phyloP scores from a whole-genome alignment of 495 filamentous ascomycete species.

The Xylaria acuta region DNA sequence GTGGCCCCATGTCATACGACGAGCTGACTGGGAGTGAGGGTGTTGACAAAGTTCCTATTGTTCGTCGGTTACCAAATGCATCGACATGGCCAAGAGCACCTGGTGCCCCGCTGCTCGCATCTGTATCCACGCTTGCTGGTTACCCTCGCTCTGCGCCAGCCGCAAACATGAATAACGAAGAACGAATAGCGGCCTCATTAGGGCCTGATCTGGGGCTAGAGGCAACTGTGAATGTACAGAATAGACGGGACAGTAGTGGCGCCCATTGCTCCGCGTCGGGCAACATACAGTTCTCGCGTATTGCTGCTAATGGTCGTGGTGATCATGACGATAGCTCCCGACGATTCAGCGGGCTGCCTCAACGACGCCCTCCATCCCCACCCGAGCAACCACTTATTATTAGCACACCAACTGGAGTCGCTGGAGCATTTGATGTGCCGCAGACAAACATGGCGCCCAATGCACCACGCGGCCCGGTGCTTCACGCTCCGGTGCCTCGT shows the following conservation, averaged over 20 bases:
- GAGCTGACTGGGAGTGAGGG: conserved; percentile 25
- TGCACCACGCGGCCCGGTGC: conserved; percentile 40
- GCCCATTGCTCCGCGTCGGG: conserved; percentile 41
- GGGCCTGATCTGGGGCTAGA: conserved; percentile 41
- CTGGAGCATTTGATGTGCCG: conserved; percentile 49
- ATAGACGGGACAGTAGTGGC: conserved; percentile 30
- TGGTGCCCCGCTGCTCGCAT: conserved; percentile 24
- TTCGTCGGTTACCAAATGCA: conserved; percentile 46
- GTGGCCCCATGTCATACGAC: conserved; percentile 29
- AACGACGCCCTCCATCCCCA: conserved; percentile 34
- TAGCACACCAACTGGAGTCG: conserved; percentile 54
- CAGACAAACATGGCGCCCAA: conserved; percentile 35
- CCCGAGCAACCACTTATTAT: conserved; percentile 56
- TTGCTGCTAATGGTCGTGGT: conserved; percentile 35
- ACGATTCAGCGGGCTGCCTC: conserved; percentile 33
- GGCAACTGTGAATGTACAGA: conserved; percentile 37
- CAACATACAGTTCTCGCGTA: conserved; percentile 41
- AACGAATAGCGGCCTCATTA: conserved; percentile 40
- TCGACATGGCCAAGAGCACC: conserved; percentile 54
- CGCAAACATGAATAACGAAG: conserved; percentile 35
- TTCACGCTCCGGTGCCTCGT: conserved; percentile 50
- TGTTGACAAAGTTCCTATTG: conserved; percentile 27
- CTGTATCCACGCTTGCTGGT: conserved; percentile 33
- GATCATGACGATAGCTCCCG: conserved; percentile 24
- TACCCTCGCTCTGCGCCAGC: conserved; percentile 53